Percentiles rank a stretch among this genome's conserved stretches.
phyloP scores from a whole-genome alignment of 805 yeast genomes.

The Kuraishia molischiana region DNA sequence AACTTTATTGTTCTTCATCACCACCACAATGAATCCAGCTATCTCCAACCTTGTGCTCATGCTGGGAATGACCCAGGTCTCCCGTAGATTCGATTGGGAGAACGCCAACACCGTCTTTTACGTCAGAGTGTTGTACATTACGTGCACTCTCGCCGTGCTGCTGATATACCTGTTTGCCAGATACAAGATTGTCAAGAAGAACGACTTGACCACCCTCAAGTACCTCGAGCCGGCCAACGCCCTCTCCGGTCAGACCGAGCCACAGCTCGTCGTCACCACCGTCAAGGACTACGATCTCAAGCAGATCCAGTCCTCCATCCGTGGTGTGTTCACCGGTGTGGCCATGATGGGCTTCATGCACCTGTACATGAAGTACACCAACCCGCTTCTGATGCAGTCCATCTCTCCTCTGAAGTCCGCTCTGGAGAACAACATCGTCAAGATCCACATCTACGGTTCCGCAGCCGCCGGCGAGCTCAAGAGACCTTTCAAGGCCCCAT shows the following conservation, averaged over 20 bases:
- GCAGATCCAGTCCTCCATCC: slow-evolving; percentile 73
- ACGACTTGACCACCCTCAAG: slow-evolving; percentile 87
- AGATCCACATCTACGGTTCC: slow-evolving; percentile 78
- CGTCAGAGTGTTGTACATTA: slow-evolving; percentile 63
- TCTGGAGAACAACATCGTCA: slow-evolving; percentile 80
- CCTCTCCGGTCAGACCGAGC: slow-evolving; percentile 64
- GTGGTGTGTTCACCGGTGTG: slow-evolving; percentile 75
- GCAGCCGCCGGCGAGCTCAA: slow-evolving; percentile 84
- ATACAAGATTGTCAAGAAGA: slow-evolving; percentile 53
- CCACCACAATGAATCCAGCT: slow-evolving; percentile 77
- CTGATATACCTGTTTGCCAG: slow-evolving; percentile 59
- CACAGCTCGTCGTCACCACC: slow-evolving; percentile 77
- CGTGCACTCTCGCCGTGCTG: slow-evolving; percentile 58
- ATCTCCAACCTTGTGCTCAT: slow-evolving; percentile 77
- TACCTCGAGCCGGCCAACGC: slow-evolving; percentile 81
- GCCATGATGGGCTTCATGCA: slow-evolving; percentile 99
- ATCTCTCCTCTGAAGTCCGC: slow-evolving; percentile 86
- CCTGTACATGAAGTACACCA: slow-evolving; percentile 92
- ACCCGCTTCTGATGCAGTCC: slow-evolving; percentile 93
- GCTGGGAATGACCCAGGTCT: slow-evolving; percentile 94
- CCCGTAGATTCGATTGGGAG: slow-evolving; percentile 83
- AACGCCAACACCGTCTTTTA: slow-evolving; percentile 63
- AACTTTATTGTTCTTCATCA: too few species aligned
- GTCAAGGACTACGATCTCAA: slow-evolving; percentile 90
- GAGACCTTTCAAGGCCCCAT: slow-evolving; percentile 87